These are phyloP conservation scores for Wilhelminamyces savonicus DNA, from an alignment of 805 yeast species.

Conservation along the genomic window DNA sequence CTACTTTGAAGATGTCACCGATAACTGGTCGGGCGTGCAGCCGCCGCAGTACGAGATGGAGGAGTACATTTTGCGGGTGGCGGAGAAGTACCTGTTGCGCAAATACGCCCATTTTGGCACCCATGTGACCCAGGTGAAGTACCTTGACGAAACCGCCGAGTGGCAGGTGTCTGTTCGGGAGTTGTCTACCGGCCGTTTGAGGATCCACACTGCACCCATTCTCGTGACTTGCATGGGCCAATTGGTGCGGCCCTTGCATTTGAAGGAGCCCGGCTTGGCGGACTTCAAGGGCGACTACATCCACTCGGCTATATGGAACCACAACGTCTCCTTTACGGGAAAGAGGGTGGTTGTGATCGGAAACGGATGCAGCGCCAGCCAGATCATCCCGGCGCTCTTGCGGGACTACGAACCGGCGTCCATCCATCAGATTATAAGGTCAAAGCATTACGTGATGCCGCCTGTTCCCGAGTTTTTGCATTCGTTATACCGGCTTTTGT, in stretches of 20 bases:
- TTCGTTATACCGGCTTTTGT: constrained; percentile 14
- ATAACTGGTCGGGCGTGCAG: constrained; percentile 30
- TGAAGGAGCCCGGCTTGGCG: constrained; percentile 25
- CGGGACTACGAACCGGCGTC: constrained; percentile 17
- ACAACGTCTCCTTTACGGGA: constrained; percentile 22
- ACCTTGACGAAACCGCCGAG: constrained; percentile 15
- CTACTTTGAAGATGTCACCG: constrained; percentile 24
- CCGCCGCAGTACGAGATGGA: constrained; percentile 39
- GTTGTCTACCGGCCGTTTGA: constrained; percentile 22
- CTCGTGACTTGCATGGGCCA: constrained; percentile 27
- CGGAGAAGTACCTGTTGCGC: constrained; percentile 18
- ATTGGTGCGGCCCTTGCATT: constrained; percentile 29
- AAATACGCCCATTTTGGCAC: constrained; percentile 17
- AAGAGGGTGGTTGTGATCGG: constrained; percentile 35
- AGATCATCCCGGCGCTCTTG: constrained; percentile 32
- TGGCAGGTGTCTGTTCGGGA: constrained; percentile 26
- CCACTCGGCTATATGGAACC: constrained; percentile 37
- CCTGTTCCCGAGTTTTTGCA: constrained; percentile 23
- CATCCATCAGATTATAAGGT: constrained; percentile 27
- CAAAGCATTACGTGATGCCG: constrained; percentile 34
- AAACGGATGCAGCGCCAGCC: constrained; percentile 38
- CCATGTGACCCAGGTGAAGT: constrained; percentile 13
- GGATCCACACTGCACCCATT: constrained; percentile 22
- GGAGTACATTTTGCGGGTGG: constrained; percentile 31
- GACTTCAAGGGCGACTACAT: constrained; percentile 30